These are phyloP conservation scores for Hypsizygus ulmarius DNA, from an alignment of 1,284 basidiomycete species.

Conservation along the genomic window DNA sequence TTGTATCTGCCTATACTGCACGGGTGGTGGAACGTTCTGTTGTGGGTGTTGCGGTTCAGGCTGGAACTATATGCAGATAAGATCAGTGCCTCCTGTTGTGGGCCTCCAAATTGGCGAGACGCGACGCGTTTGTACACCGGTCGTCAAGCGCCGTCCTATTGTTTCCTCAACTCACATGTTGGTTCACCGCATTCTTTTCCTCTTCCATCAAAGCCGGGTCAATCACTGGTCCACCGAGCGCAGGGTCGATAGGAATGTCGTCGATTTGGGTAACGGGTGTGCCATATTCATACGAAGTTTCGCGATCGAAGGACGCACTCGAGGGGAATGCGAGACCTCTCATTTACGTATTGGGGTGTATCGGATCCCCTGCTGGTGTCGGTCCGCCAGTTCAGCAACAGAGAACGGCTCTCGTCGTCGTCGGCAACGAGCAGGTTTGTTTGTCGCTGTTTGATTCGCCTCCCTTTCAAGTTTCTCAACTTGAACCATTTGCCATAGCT, in stretches of 20 bases:
- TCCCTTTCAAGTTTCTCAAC: slow-evolving; percentile 1
- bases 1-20: slow-evolving; percentile 34
- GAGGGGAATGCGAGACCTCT: slow-evolving; percentile 58
- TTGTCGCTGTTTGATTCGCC: slow-evolving; percentile 35
- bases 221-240: slow-evolving; percentile 47
- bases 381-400: slow-evolving; percentile 12
- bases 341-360: slow-evolving; percentile 38
- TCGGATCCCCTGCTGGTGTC: slow-evolving; percentile 14
- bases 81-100: slow-evolving; percentile 16
- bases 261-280: slow-evolving; percentile 52
- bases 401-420: slow-evolving; percentile 33
- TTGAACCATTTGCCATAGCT: neutral
- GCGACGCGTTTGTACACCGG: slow-evolving; percentile 47
- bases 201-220: slow-evolving; percentile 49
- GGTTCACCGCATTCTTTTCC: slow-evolving; percentile 16
- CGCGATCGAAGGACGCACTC: slow-evolving; percentile 45
- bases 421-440: slow-evolving; percentile 40
- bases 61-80: slow-evolving; percentile 22
- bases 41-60: slow-evolving; percentile 19
- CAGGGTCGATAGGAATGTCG: slow-evolving; percentile 75
- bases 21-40: slow-evolving; percentile 19
- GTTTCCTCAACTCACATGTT: slow-evolving; percentile 29
- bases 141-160: slow-evolving; percentile 8
- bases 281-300: slow-evolving; percentile 53
- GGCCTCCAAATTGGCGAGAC: slow-evolving; percentile 33